Conservation (phyloP, 1,284 basidiomycete species). For the Rhizopogon hawkerae region DNA sequence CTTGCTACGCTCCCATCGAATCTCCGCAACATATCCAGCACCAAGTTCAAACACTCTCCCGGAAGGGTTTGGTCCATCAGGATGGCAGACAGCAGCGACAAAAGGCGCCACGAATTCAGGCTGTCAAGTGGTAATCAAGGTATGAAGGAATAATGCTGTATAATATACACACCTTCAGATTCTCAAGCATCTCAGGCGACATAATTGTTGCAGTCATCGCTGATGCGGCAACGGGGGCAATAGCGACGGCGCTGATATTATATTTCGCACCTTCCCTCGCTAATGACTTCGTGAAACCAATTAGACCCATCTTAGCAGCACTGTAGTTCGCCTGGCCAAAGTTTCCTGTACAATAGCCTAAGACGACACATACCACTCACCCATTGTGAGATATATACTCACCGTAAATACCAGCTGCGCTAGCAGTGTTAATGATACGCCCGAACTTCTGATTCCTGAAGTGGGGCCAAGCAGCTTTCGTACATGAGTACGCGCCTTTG, state of each 20-base stretch:
- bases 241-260: constrained; percentile 79
- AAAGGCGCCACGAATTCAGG: constrained; percentile 94
- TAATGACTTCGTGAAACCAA: constrained; percentile 88
- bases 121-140: constrained; percentile 27
- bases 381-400: constrained; percentile 11
- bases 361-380: not conserved
- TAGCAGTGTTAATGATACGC: constrained; percentile 87
- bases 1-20: constrained; percentile 89
- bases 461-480: constrained; percentile 93
- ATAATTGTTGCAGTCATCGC: constrained; percentile 93
- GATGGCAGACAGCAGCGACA: constrained; percentile 71
- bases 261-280: constrained; percentile 90
- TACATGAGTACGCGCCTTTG: constrained; percentile 92
- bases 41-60: constrained; percentile 93
- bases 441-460: constrained; percentile 96
- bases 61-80: constrained; percentile 73
- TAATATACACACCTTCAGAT: constrained; percentile 57
- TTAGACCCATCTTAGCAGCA: constrained; percentile 84
- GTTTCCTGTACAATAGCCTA: constrained; percentile 56
- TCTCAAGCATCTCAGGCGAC: constrained; percentile 94
- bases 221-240: constrained; percentile 92
- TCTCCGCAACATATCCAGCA: constrained; percentile 87
- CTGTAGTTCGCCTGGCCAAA: constrained; percentile 96
- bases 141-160: constrained; percentile 3
- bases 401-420: constrained; percentile 82